Percentiles rank a stretch among this genome's conserved stretches.
These are phyloP conservation scores for Colletotrichum salicis DNA, from an alignment of 2,329 filamentous ascomycete species.

Conservation along the genomic window DNA sequence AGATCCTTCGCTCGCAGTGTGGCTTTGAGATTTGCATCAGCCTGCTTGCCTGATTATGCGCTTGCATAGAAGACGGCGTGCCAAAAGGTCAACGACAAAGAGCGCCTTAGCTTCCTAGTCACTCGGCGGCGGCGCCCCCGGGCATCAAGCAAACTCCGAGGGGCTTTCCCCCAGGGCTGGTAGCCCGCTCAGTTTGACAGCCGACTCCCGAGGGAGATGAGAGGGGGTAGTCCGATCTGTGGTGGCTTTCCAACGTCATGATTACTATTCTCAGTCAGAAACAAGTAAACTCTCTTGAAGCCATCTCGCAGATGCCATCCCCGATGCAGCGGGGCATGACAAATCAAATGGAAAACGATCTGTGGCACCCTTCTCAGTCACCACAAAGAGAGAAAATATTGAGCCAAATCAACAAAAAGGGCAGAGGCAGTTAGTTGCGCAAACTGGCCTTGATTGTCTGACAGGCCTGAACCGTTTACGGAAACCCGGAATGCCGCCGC, in stretches of 20 bases:
- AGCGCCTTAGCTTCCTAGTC: background rate
- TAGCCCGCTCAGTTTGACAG: background rate
- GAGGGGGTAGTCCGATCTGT: background rate
- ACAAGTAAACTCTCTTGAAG: background rate
- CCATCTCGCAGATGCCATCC: background rate
- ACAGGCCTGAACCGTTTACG: background rate
- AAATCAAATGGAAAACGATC: background rate
- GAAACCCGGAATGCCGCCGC: background rate
- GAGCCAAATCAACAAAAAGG: background rate
- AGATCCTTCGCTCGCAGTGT: background rate
- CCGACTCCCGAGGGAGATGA: background rate
- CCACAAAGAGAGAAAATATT: background rate
- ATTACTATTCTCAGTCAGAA: background rate
- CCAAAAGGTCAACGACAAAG: background rate
- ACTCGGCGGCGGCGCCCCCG: no score
- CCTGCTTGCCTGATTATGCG: background rate
- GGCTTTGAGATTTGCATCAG: background rate
- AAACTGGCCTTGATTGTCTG: background rate
- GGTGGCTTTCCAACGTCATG: conserved; percentile 13
- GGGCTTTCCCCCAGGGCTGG: background rate
- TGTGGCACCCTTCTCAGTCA: background rate
- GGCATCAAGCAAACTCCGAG: background rate
- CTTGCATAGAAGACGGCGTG: background rate
- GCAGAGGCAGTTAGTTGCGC: background rate
- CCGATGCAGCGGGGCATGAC: conserved; percentile 15